Evolutionary conservation across 257 asterid species (phyloP), one percentile per base, ranked within the genome.

Genomic region (Misopates orontium): DNA sequence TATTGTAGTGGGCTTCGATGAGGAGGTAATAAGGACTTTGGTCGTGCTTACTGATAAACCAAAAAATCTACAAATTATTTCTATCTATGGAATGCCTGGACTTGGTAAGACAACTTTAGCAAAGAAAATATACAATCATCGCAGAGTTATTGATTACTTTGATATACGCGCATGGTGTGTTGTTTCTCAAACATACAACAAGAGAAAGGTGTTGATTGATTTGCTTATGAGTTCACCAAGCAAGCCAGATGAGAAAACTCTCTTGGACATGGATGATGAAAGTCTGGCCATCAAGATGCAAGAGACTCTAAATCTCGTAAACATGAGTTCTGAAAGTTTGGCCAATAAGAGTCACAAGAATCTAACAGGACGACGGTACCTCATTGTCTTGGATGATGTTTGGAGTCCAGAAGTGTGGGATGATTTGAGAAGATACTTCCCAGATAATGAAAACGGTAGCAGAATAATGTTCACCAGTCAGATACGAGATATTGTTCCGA

Each of bases 61-160:
- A 21, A 2, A 7, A 11, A 0, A 48, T 1, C 58, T 65, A 0
- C 74, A 66, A 20, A 22, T 60, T 23, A 17, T 67, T 18, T 60
- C 73, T 6, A 66, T 78, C 0, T 69, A 40, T 10, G 71, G 72
- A 0, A 73, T 66, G 79, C n/a, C 69, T 0, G 77, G 82, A 49
- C 36, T 77, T 17, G 78, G 79, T 19, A 66, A 78, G 70, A 70
- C 77, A 48, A 73, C 79, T 20, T 44, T 73, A 13, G 76, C 79
- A 4, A 66, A 52, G 39, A 60, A 59, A 19, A 23, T 78, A 6
- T 78, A 60, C 49, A 41, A 32, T 44, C 28, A 77, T 53, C 19
- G 40, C 18, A 19, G 1, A 16, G n/a, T 77, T 32, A 55, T 10
- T 13, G 13, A 66, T 47, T 32, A 60, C 47, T 73, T 77, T 36